A percentile compares a stretch with the other conserved stretches of the same genome.
Conservation (phyloP, 164 flowering plant genomes). For the Vitis amurensis region DNA sequence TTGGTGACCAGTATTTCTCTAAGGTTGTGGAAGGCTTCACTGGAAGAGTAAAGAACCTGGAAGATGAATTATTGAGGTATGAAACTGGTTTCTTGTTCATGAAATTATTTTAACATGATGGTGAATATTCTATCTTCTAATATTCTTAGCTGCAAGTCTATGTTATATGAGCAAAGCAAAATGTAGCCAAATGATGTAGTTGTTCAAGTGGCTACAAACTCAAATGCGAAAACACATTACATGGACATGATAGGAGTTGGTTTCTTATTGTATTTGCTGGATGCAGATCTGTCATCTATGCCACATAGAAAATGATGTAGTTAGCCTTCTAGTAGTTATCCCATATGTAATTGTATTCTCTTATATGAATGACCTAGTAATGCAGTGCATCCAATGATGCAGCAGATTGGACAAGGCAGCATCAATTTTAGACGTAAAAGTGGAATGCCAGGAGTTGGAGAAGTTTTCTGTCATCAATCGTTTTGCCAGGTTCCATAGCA, state of each 20-base stretch:
- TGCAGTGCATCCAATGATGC: background rate
- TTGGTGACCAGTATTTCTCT: slow-evolving; percentile 30
- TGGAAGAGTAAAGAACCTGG: slow-evolving; percentile 52
- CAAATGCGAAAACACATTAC: no score
- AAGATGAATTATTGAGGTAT: slow-evolving; percentile 64
- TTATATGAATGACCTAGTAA: background rate
- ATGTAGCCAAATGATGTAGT: no score
- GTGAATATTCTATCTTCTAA: background rate
- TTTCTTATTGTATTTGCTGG: no score
- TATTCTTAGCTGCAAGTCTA: background rate
- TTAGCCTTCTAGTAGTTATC: background rate
- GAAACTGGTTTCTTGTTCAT: background rate
- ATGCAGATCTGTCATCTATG: no score
- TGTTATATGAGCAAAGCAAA: background rate
- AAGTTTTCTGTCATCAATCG: slow-evolving; percentile 70
- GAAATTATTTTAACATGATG: background rate
- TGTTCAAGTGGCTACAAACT: no score
- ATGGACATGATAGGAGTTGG: no score
- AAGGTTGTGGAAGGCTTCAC: slow-evolving; percentile 54
- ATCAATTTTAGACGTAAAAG: slow-evolving; percentile 55
- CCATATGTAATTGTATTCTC: background rate
- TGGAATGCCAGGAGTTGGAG: slow-evolving; percentile 76
- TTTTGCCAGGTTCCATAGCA: slow-evolving; percentile 75
- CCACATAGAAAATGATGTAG: background rate
- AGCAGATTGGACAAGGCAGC: slow-evolving; percentile 67